phyloP scores from a whole-genome alignment of 192 early-diverging fungal species.

The Coemansia sp. region DNA sequence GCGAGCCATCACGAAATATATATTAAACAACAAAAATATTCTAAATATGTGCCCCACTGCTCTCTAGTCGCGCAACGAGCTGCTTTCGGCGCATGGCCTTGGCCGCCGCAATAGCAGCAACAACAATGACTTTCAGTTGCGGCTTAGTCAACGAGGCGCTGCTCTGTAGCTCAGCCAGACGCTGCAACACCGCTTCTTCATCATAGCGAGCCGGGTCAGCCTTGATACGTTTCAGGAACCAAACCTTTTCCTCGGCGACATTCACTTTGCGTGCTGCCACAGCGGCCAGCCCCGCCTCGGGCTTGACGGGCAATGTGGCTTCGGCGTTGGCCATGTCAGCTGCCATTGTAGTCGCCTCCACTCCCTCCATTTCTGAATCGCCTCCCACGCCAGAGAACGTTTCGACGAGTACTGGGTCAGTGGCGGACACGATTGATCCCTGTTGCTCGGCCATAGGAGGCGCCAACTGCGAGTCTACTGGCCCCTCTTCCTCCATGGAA shows the following conservation, averaged over 20 bases:
- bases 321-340: neutral
- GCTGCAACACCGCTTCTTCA: slow-evolving; percentile 40
- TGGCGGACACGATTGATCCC: neutral
- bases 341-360: slow-evolving; percentile 1
- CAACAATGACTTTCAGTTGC: slow-evolving; percentile 51
- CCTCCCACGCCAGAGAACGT: neutral
- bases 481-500: neutral
- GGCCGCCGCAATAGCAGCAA: slow-evolving; percentile 31
- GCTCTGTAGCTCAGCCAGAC: slow-evolving; percentile 35
- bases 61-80: slow-evolving; percentile 37
- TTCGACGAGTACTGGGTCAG: neutral
- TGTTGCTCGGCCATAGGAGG: neutral
- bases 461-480: neutral
- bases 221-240: slow-evolving; percentile 54
- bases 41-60: slow-evolving; percentile 9
- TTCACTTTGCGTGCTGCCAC: slow-evolving; percentile 25
- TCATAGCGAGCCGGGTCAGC: slow-evolving; percentile 55
- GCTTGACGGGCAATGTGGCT: neutral
- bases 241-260: slow-evolving; percentile 45
- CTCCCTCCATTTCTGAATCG: slow-evolving; percentile 1
- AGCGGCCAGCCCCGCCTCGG: neutral
- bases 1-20: neutral
- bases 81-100: slow-evolving; percentile 56
- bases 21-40: neutral
- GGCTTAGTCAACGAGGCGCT: slow-evolving; percentile 27